Base-by-base conservation (phyloP, 1,139 yeast species). In the Suhomyces bokatorum region DNA sequence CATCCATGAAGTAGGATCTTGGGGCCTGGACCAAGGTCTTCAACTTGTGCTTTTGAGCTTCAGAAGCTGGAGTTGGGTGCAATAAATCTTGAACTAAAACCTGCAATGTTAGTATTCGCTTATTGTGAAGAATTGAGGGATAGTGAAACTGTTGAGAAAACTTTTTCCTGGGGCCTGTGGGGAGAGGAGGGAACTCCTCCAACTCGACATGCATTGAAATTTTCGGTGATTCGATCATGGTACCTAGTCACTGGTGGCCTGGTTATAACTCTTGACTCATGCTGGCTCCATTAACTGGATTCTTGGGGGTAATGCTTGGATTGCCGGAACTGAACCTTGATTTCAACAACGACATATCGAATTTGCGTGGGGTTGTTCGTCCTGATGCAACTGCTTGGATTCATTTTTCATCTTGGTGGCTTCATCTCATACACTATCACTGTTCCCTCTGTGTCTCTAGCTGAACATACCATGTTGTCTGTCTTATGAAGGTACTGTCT, bases 1-100 rank as follows among this genome's bases (percentile, higher is more conserved):
- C 98, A 70, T 93, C 99, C 97, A 93, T 90, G 88, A 93, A 93
- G 85, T 81, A 93, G 55, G 98, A 91, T 83, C 98, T 89, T 78
- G 99, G 99, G 58, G 87, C 75, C 77, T 93, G 97, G 61, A 93
- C 99, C 70, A 93, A 87, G 69, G 87, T 85, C 90, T 93, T 93
- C 73, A 91, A 85, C 82, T 93, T 93, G 88, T 93, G 96, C 80
- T 91, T 85, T 77, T 83, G 85, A 68, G 89, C 91, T 84, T 93
- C 99, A 61, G 97, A 75, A 73, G 91, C 93, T 72, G 96, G 87
- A 74, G 87, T 76, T 77, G 99, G 99, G 95, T 93, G 87, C 77
- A 93, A 87, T 65, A 62, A 62, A 60, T 62, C 66, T 54, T 61
- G 64, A 59, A 61, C 66, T 60, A 62, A 61, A 62, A 62, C 66